Percentiles rank a stretch among this genome's conserved stretches.
Evolutionary conservation across 169 alveolate genomes (phyloP).

Genomic region (Cryptosporidium ubiquitum): DNA sequence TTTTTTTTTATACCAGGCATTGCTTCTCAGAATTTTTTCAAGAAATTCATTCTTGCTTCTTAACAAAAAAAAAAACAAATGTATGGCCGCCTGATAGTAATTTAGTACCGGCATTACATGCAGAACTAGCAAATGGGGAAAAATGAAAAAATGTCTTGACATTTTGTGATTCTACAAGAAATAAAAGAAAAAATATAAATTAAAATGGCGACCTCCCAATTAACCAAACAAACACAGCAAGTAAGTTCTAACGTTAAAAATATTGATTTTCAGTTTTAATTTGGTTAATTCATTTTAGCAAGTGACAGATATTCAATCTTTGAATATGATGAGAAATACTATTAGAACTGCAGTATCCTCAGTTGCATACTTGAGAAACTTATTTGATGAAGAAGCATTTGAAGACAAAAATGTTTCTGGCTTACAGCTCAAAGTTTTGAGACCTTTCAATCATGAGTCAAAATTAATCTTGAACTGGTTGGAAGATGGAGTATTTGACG

Average conservation of each 20-base stretch:
- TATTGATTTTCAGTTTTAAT: constrained; percentile 1
- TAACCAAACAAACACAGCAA: constrained; percentile 44
- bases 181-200: neutral
- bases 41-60: neutral
- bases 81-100: constrained; percentile 15
- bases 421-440: constrained; percentile 76
- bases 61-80: neutral
- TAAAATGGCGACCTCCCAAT: constrained; percentile 65
- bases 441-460: constrained; percentile 78
- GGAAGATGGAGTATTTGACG: constrained; percentile 87
- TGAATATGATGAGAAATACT: constrained; percentile 80
- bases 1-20: neutral
- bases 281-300: constrained; percentile 43
- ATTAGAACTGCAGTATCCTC: constrained; percentile 79
- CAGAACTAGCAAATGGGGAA: constrained; percentile 56
- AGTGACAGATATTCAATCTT: constrained; percentile 77
- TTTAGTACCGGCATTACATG: constrained; percentile 49
- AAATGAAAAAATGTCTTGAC: neutral
- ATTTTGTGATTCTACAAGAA: neutral
- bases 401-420: constrained; percentile 80
- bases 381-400: constrained; percentile 80
- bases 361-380: constrained; percentile 79
- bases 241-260: constrained; percentile 30
- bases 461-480: constrained; percentile 83
- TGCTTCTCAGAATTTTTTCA: neutral